These are phyloP conservation scores for Trichoderma guizhouense DNA, from an alignment of 2,329 filamentous ascomycete genomes.

Conservation along the genomic window DNA sequence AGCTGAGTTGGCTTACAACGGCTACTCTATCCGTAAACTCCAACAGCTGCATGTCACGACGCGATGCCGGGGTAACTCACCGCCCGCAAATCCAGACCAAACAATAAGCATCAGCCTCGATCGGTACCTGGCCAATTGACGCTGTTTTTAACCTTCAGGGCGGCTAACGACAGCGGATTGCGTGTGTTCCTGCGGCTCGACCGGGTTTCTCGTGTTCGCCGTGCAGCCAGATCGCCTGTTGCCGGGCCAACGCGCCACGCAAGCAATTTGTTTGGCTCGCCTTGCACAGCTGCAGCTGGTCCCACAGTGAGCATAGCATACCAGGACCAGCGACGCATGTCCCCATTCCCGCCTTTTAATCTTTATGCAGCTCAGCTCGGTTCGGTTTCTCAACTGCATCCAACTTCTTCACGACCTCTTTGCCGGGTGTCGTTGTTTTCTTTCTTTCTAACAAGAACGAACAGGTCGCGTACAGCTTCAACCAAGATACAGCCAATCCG, in stretches of 20 bases:
- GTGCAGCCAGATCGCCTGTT: slow-evolving; percentile 4
- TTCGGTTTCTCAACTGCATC: neutral
- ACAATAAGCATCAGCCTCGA: slow-evolving; percentile 16
- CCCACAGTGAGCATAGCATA: slow-evolving; percentile 5
- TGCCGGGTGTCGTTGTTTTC: neutral
- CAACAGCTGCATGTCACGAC: neutral
- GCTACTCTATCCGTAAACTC: neutral
- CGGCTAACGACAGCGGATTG: slow-evolving; percentile 2
- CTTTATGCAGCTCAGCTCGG: slow-evolving; percentile 2
- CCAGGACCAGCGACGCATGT: neutral
- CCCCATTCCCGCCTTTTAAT: slow-evolving; percentile 11
- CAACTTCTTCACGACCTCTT: neutral
- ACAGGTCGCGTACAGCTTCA: neutral
- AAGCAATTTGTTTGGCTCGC: slow-evolving; percentile 14
- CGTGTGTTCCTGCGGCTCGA: slow-evolving; percentile 13
- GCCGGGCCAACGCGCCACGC: slow-evolving; percentile 17
- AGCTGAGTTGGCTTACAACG: neutral
- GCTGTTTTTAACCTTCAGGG: neutral
- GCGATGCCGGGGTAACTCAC: neutral
- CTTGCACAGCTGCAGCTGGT: slow-evolving; percentile 7
- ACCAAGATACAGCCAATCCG: neutral
- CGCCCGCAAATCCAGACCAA: neutral
- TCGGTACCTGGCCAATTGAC: slow-evolving; percentile 8
- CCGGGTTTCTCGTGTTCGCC: slow-evolving; percentile 1
- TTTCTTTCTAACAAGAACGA: neutral